Base-by-base conservation (phyloP, 352 stramenopile species). In the Halophytophthora batemanensis region DNA sequence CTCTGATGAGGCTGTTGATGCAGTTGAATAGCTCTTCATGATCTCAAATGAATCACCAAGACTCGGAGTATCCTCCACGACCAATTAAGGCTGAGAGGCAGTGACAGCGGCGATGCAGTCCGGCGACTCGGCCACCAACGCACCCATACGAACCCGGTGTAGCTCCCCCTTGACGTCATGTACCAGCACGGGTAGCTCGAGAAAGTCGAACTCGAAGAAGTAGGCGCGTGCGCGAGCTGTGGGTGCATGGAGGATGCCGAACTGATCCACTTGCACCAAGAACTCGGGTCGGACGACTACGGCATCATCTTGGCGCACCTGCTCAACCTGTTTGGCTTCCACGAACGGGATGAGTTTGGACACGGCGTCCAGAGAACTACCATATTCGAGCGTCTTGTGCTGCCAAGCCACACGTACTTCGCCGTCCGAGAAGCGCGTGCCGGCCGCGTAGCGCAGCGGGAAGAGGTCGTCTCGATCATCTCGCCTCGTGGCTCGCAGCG, bases 241-340 rank as follows among this genome's bases (percentile, higher is more conserved):
- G 1, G 86, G 89, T 10, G 82, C 73, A 64, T 96, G 86, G 5
- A 86, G 64, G 23, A 97, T 82, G 21, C 86, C 89, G 56, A 92
- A 95, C 56, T 96, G 86, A 72, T 97, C 89, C 42, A 86, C 83
- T 42, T 94, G 82, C 13, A 91, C 60, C 25, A 95, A 56, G 21
- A 87, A 64, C 34, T 82, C 39, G 3, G 82, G 71, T 11, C 49
- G 42, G 1, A 49, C 52, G 1, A 6, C 23, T 8, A 61, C 42
- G 19, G 28, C 25, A 2, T 50, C 51, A 31, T 53, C 34, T 50
- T 52, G 18, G 15, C n/a, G n/a, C n/a, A n/a, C n/a, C 25, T 22
- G 15, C 23, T 18, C 33, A 6, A 54, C 31, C 14, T 58, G 48
- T 38, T 74, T 74, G 15, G 55, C 64, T 45, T 85, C 71, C 21